Conservation (phyloP, 805 yeast genomes). For the Lipomyces mesembrius region DNA sequence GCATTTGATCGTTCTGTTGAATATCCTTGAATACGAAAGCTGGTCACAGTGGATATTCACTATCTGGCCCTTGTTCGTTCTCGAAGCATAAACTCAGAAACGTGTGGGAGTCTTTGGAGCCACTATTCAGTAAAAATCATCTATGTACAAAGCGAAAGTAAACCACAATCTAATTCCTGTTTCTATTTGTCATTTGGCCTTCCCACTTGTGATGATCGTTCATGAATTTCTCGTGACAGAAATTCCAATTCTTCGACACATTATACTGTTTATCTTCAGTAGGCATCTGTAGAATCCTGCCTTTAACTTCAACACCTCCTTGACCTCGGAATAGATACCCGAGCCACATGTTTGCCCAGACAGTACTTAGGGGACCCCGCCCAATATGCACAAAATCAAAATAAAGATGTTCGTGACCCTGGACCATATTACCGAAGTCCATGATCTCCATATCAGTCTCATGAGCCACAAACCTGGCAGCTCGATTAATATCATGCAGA, state of each 20-base stretch:
- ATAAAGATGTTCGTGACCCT: constrained; percentile 1
- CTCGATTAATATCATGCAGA: constrained; percentile 8
- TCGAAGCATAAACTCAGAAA: too few relatives aligned
- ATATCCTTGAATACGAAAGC: too few relatives aligned
- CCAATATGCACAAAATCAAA: constrained; percentile 13
- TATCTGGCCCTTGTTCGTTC: too few relatives aligned
- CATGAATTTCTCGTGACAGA: constrained; percentile 3
- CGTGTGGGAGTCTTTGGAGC: background rate
- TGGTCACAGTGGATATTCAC: background rate
- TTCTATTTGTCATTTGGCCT: background rate
- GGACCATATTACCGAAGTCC: constrained; percentile 9
- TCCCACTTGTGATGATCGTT: background rate
- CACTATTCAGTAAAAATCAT: background rate
- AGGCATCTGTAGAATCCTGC: constrained; percentile 6
- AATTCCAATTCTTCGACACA: background rate
- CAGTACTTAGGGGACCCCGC: background rate
- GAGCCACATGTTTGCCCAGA: constrained; percentile 17
- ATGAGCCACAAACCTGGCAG: constrained; percentile 13
- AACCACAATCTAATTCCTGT: background rate
- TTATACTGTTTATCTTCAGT: background rate
- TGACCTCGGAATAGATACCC: constrained; percentile 11
- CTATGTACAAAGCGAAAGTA: background rate
- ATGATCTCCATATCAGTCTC: constrained; percentile 12
- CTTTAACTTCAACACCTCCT: constrained; percentile 14
- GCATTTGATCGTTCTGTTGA: too few relatives aligned